These are phyloP conservation scores for Aspergillus fructus DNA, from an alignment of 2,329 filamentous ascomycete species.

Conservation along the genomic window DNA sequence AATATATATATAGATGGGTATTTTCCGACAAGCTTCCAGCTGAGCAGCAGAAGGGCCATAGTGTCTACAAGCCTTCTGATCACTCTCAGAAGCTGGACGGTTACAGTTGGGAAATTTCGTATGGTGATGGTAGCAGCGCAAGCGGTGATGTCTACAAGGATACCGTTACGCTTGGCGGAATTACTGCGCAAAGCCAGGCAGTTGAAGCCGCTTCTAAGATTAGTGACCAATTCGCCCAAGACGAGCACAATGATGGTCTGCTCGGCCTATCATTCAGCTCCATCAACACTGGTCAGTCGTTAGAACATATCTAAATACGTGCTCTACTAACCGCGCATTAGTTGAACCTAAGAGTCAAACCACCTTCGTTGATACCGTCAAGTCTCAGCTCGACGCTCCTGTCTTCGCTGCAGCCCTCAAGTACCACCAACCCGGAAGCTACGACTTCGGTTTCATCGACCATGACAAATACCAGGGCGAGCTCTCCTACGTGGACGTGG, in stretches of 20 bases:
- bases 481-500: constrained; percentile 57
- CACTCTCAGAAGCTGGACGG: constrained; percentile 49
- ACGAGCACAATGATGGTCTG: constrained; percentile 58
- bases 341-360: constrained; percentile 51
- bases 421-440: constrained; percentile 52
- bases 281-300: constrained; percentile 53
- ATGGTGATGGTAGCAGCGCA: constrained; percentile 65
- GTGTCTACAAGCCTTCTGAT: constrained; percentile 56
- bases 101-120: constrained; percentile 60
- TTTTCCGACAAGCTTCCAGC: constrained; percentile 60
- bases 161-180: constrained; percentile 60
- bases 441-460: constrained; percentile 63
- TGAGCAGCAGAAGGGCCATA: constrained; percentile 54
- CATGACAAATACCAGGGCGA: constrained; percentile 56
- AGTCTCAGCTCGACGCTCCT: constrained; percentile 48
- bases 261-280: constrained; percentile 60
- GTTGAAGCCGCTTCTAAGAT: constrained; percentile 64
- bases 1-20: constrained; percentile 55
- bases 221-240: constrained; percentile 52
- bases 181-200: constrained; percentile 61
- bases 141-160: constrained; percentile 66
- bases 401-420: constrained; percentile 58
- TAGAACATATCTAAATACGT: neutral
- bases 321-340: neutral
- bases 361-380: constrained; percentile 63